phyloP scores from a whole-genome alignment of 495 filamentous ascomycete genomes.

The Hyaloscypha finlandica region DNA sequence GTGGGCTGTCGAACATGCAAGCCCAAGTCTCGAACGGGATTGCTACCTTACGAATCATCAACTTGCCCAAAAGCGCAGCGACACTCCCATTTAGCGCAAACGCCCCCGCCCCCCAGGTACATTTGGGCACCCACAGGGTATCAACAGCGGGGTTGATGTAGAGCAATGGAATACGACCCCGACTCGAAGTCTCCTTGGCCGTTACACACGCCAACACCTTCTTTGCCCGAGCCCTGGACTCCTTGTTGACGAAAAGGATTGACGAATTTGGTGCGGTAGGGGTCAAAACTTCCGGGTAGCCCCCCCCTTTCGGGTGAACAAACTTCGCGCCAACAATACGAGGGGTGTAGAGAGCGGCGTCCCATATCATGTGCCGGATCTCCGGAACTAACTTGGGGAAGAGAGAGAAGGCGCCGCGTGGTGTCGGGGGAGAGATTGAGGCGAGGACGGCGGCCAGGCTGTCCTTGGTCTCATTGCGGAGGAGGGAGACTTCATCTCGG shows the following conservation, averaged over 20 bases:
- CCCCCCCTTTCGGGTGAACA: neutral
- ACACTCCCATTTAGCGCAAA: neutral
- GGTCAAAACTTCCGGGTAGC: neutral
- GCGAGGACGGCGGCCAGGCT: too few relatives aligned
- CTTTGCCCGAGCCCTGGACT: neutral
- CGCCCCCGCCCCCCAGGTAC: neutral
- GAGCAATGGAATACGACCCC: neutral
- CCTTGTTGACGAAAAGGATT: neutral
- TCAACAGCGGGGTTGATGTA: neutral
- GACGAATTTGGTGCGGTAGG: neutral
- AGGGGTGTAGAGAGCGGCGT: neutral
- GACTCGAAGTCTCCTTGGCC: neutral
- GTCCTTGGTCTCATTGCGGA: too few relatives aligned
- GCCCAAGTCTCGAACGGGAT: too few relatives aligned
- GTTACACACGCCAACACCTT: neutral
- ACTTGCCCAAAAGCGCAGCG: neutral
- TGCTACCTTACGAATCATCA: neutral
- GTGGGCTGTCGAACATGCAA: too few relatives aligned
- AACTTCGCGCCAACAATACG: neutral
- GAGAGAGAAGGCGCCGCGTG: too few relatives aligned
- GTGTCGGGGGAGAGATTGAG: too few relatives aligned
- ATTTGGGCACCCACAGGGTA: neutral
- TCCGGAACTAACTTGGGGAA: neutral
- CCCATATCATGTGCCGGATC: neutral
- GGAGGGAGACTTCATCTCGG: too few relatives aligned